These are phyloP conservation scores for Fusarium brachygibbosum DNA, from an alignment of 2,329 filamentous ascomycete genomes.

Conservation along the genomic window DNA sequence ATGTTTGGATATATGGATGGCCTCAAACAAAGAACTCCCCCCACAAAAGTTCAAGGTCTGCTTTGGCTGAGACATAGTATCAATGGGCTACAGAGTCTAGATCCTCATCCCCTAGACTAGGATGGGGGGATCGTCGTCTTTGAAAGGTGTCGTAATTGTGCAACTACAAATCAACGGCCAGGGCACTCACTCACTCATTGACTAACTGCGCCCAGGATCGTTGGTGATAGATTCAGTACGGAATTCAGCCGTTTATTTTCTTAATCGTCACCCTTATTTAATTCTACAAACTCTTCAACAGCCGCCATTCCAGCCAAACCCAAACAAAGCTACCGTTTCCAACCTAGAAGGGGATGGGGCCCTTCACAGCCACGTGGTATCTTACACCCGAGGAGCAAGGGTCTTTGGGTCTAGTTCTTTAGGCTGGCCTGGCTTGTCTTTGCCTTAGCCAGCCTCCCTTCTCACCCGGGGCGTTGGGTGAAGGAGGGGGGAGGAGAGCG, in stretches of 20 bases:
- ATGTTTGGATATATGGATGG: slow-evolving; percentile 15
- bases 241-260: not conserved
- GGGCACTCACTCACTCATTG: not conserved
- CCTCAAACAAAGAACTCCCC: slow-evolving; percentile 8
- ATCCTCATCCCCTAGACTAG: not conserved
- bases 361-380: slow-evolving; percentile 30
- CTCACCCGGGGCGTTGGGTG: not conserved
- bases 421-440: not conserved
- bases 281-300: slow-evolving; percentile 8
- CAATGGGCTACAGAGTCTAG: not conserved
- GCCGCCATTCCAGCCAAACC: slow-evolving; percentile 26
- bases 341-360: slow-evolving; percentile 10
- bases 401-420: not conserved
- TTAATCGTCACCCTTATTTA: slow-evolving; percentile 10
- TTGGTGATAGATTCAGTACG: not conserved
- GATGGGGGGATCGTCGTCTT: not conserved
- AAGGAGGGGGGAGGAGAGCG: not conserved
- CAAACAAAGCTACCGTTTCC: slow-evolving; percentile 5
- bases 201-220: not conserved
- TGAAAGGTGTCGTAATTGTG: slow-evolving; percentile 1
- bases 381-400: slow-evolving; percentile 10
- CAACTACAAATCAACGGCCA: not conserved
- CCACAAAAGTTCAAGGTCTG: not conserved
- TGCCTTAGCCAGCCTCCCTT: not conserved
- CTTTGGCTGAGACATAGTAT: not conserved